Evolutionary conservation across 2,329 filamentous ascomycete genomes (phyloP).

Genomic region (Westerdykella ornata): DNA sequence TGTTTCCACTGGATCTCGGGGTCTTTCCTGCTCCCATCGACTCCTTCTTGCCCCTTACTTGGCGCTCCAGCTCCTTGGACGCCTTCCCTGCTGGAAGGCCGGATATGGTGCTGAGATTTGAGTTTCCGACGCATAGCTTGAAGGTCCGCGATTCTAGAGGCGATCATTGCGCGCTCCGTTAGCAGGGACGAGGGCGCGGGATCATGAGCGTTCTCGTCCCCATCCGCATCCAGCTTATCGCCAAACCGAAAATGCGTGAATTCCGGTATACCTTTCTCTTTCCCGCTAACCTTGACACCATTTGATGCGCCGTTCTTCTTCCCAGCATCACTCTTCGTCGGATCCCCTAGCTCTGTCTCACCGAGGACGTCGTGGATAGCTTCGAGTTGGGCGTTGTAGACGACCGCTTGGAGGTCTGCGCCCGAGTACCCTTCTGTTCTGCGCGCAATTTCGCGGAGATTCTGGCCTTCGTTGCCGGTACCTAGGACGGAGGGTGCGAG

Average conservation of each 20-base stretch:
- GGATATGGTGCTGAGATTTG: conserved; percentile 45
- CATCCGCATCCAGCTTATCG: conserved; percentile 38
- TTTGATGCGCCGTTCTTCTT: conserved; percentile 23
- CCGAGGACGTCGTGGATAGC: conserved; percentile 90
- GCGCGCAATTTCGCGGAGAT: conserved; percentile 65
- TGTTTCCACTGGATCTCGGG: conserved; percentile 82
- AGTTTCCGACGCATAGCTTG: conserved; percentile 62
- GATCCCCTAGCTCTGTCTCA: conserved; percentile 41
- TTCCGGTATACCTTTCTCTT: conserved; percentile 25
- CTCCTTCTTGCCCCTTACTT: conserved; percentile 28
- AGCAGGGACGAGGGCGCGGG: conserved; percentile 46
- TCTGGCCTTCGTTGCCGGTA: conserved; percentile 23
- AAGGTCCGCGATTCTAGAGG: conserved; percentile 74
- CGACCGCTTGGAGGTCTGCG: conserved; percentile 86
- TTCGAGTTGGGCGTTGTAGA: conserved; percentile 94
- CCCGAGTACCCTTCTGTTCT: conserved; percentile 87
- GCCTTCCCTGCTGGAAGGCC: conserved; percentile 6
- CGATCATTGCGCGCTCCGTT: conserved; percentile 72
- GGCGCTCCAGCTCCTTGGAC: conserved; percentile 15
- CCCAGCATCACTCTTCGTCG: conserved; percentile 23
- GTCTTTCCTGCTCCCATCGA: conserved; percentile 50
- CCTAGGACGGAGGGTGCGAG: conserved; percentile 60
- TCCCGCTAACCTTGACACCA: conserved; percentile 10
- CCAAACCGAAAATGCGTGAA: conserved; percentile 73
- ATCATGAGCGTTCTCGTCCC: conserved; percentile 21